Base-by-base conservation (phyloP, 1,139 yeast genomes). In the Debaryomycetaceae sp. region DNA sequence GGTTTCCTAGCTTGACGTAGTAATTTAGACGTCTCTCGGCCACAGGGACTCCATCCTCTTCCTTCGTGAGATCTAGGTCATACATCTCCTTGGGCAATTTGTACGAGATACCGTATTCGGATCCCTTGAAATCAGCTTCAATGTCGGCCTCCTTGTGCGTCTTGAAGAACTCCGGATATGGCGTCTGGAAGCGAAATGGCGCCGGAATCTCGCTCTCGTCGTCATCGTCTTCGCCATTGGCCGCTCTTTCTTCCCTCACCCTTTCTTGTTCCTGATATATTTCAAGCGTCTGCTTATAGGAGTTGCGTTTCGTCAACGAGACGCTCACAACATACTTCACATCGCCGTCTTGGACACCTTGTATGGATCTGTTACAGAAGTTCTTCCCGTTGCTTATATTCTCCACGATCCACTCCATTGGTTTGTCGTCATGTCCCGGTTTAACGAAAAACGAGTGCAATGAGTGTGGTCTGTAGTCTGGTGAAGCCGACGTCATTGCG, bases 321-420 rank as follows among this genome's bases (percentile, higher is more conserved):
- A 83, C 64, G 34, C 76, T 76, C 14, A 84, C 78, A 20, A 76
- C 68, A 56, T 76, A 83, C 35, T 76, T 74, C 42, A 82, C 56
- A 17, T 64, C 62, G 9, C 77, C 80, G 23, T 70, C 59, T 59
- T 84, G 90, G 37, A 63, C 66, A 0, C 83, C 87, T 40, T 70
- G 68, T 5, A 85, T 76, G 37, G 80, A 75, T 44, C 87, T 72
- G 42, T 84, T 83, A 40, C 76, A 69, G 57, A 82, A 86, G 48
- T 54, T 82, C 47, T 76, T 79, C 3, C 95, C 95, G 47, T 78
- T 63, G 39, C 72, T 66, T n/a, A 66, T 60, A 29, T 44, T 45
- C 5, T 63, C 65, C 5, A 70, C 69, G 44, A 62, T 62, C 72
- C 76, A 74, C 14, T 60, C 56, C 44, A 71, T 55, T 11, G 49